A percentile compares a stretch with the other conserved stretches of the same genome.
phyloP scores from a whole-genome alignment of 495 filamentous ascomycete genomes.

The Tuber brumale region DNA sequence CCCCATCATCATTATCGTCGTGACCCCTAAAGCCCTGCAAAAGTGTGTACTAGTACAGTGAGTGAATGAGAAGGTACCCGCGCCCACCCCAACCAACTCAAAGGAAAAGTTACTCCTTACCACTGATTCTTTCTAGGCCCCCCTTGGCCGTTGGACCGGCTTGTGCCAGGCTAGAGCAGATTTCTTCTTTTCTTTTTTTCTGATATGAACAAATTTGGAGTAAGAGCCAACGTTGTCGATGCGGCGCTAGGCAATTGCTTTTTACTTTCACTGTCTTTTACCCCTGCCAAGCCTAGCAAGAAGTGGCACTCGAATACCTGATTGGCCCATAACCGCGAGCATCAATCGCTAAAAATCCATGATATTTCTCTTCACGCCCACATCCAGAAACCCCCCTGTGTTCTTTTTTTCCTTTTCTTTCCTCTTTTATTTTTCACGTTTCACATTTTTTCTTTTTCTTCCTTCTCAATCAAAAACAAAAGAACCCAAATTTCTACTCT shows the following conservation, averaged over 20 bases:
- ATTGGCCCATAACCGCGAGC: neutral
- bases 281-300: constrained; percentile 24
- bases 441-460: neutral
- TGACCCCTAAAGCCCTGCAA: neutral
- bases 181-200: neutral
- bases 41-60: too few species aligned
- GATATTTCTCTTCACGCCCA: constrained; percentile 8
- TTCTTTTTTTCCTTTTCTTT: neutral
- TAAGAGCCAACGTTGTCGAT: constrained; percentile 8
- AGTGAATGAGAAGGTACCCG: neutral
- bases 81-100: neutral
- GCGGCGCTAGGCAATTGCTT: neutral
- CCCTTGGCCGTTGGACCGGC: neutral
- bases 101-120: neutral
- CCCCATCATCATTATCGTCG: neutral
- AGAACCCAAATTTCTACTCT: neutral
- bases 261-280: neutral
- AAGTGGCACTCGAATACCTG: constrained; percentile 22
- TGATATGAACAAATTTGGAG: neutral
- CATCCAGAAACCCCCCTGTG: neutral
- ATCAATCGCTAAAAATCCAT: constrained; percentile 10
- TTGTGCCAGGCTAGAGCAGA: neutral
- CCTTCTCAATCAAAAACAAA: constrained; percentile 2
- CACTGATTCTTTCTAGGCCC: neutral
- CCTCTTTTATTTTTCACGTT: neutral